phyloP scores from a whole-genome alignment of 2,329 filamentous ascomycete genomes.

The Endocalyx cinctus region DNA sequence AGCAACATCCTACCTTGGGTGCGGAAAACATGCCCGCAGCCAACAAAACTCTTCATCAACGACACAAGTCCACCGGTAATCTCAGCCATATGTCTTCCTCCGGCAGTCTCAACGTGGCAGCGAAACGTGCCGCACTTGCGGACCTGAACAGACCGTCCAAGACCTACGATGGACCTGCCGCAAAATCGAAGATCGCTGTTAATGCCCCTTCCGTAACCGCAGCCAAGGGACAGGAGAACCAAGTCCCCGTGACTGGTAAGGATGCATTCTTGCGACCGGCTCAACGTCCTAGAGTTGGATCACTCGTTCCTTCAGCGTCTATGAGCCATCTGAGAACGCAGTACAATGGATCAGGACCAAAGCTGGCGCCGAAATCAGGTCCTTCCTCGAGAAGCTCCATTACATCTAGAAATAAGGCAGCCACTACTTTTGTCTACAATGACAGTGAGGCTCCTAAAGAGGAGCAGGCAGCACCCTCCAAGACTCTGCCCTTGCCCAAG shows the following conservation, averaged over 20 bases:
- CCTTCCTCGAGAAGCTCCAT: background rate
- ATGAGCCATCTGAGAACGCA: slow-evolving; percentile 14
- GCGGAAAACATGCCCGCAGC: slow-evolving; percentile 65
- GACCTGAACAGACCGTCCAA: slow-evolving; percentile 42
- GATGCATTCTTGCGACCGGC: slow-evolving; percentile 35
- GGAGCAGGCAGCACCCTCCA: background rate
- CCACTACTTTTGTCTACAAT: slow-evolving; percentile 18
- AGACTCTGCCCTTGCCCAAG: too few species aligned
- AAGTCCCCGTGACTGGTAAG: slow-evolving; percentile 20
- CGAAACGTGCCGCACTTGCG: slow-evolving; percentile 75
- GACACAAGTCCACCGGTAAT: slow-evolving; percentile 74
- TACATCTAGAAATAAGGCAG: slow-evolving; percentile 8
- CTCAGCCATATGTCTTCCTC: slow-evolving; percentile 46
- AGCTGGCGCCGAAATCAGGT: slow-evolving; percentile 4
- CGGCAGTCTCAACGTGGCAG: slow-evolving; percentile 55
- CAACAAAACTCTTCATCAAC: slow-evolving; percentile 66
- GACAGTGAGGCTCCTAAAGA: slow-evolving; percentile 15
- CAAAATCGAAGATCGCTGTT: slow-evolving; percentile 25
- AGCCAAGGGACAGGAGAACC: slow-evolving; percentile 42
- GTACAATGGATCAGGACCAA: too few species aligned
- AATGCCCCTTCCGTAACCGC: slow-evolving; percentile 15
- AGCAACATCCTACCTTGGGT: slow-evolving; percentile 54
- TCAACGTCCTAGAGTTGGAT: slow-evolving; percentile 23
- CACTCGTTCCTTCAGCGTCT: slow-evolving; percentile 15
- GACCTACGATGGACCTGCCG: slow-evolving; percentile 22